Conservation (phyloP, 2,329 filamentous ascomycete species). For the Exophiala phaeomuriformis region DNA sequence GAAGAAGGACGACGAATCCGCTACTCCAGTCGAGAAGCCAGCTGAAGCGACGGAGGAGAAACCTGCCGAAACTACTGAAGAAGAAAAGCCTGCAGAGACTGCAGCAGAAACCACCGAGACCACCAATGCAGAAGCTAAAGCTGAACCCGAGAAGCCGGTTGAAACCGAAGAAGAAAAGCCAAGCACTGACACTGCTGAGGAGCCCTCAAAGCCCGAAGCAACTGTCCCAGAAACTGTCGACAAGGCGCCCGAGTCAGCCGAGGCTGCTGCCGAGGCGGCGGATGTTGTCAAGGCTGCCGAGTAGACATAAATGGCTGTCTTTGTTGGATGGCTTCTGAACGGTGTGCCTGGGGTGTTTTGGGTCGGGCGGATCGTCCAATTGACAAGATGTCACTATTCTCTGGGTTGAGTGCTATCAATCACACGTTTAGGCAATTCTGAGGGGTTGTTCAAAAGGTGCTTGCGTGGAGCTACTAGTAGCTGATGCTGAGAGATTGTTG, state of each 20-base stretch:
- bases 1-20: conserved; percentile 30
- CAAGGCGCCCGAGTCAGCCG: conserved; percentile 23
- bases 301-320: conserved; percentile 1
- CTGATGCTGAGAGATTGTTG: no score
- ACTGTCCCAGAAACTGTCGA: conserved; percentile 19
- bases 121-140: conserved; percentile 8
- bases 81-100: conserved; percentile 1
- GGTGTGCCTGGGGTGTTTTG: neutral
- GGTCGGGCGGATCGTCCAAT: neutral
- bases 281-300: conserved; percentile 24
- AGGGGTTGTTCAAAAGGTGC: no score
- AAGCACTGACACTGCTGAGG: neutral
- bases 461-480: no score
- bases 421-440: no score
- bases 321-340: neutral
- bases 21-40: conserved; percentile 20
- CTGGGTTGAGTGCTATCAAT: neutral
- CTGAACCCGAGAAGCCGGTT: conserved; percentile 11
- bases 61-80: conserved; percentile 6
- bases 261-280: conserved; percentile 20
- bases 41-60: conserved; percentile 32
- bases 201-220: conserved; percentile 10
- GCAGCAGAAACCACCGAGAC: conserved; percentile 10
- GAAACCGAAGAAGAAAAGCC: neutral
- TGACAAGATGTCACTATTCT: neutral